A percentile compares a stretch with the other conserved stretches of the same genome.
Evolutionary conservation across 2,329 filamentous ascomycete genomes (phyloP).

Genomic region (Alternaria gaisen): DNA sequence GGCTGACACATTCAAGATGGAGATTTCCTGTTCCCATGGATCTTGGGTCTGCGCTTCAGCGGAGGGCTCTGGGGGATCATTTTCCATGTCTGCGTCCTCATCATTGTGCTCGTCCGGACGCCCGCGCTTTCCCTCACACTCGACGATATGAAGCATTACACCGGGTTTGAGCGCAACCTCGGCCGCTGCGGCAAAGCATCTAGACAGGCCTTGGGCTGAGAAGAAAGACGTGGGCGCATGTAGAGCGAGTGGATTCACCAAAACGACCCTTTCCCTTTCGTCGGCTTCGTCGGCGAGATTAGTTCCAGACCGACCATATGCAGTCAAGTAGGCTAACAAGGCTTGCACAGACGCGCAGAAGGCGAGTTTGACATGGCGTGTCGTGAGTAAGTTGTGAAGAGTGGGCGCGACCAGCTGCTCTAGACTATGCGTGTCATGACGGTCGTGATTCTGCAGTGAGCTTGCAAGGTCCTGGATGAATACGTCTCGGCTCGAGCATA

Average conservation of each 20-base stretch:
- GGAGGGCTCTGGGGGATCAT: slow-evolving; percentile 21
- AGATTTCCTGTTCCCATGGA: slow-evolving; percentile 58
- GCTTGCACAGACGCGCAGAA: slow-evolving; percentile 81
- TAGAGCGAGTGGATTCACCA: slow-evolving; percentile 71
- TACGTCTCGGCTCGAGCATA: slow-evolving; percentile 71
- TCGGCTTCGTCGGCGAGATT: slow-evolving; percentile 15
- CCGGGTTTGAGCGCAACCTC: slow-evolving; percentile 62
- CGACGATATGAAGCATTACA: slow-evolving; percentile 54
- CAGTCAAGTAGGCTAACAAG: slow-evolving; percentile 77
- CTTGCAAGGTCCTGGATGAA: slow-evolving; percentile 70
- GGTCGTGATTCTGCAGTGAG: slow-evolving; percentile 52
- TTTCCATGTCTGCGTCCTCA: slow-evolving; percentile 58
- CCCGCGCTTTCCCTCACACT: slow-evolving; percentile 40
- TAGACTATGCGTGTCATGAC: slow-evolving; percentile 19
- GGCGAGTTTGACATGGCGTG: slow-evolving; percentile 72
- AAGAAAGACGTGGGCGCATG: slow-evolving; percentile 76
- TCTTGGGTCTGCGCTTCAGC: slow-evolving; percentile 24
- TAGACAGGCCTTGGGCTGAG: slow-evolving; percentile 76
- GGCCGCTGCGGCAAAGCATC: slow-evolving; percentile 68
- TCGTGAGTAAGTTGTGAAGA: slow-evolving; percentile 73
- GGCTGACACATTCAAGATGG: slow-evolving; percentile 59
- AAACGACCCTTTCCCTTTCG: slow-evolving; percentile 57
- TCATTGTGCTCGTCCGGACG: slow-evolving; percentile 61
- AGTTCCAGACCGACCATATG: slow-evolving; percentile 38
- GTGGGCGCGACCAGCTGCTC: slow-evolving; percentile 66